Base-by-base conservation (phyloP, 176 grass and related monocot species). In the Areca catechu region DNA sequence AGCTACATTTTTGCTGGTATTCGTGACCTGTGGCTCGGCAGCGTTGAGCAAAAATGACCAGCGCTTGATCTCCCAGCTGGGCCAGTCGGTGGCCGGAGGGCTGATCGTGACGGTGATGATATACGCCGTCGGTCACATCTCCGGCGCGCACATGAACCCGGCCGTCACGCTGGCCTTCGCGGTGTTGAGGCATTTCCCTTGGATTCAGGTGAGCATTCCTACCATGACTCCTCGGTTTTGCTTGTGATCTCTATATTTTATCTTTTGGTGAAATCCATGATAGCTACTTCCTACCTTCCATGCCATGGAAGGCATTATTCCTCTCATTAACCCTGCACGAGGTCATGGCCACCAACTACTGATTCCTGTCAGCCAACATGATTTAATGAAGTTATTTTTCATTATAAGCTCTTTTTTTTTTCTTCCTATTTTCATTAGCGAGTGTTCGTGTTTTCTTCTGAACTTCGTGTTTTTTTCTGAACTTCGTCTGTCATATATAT, bases 71-170 rank as follows among this genome's bases (percentile, higher is more conserved):
- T 98, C 93, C 20, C 93, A 98, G 70, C 81, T 98, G 22, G 93
- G 93, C 4, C 82, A 86, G 62, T 98, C 93, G 43, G 70, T 98
- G 48, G 93, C 83, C 4, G 93, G 87, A 34, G 93, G 93, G 0
- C 78, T 98, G 61, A 92, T 98, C 74, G 93, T 98, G 53, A 92
- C 88, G 0, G 87, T 92, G 5, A 98, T 98, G 93, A 98, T 98
- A 67, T 98, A 98, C 34, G 56, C 93, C 30, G 93, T 98, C 16
- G 93, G 93, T 0, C 93, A 98, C 65, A 98, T 98, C 73, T 98
- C 93, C 49, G 93, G 93, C 12, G 93, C 93, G 7, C 93, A 98
- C 84, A 98, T 98, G 93, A 98, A 98, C 70, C 93, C 93, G 4
- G 93, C 93, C 53, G 93, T 98, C 71, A 98, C 87, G 16, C 76